Evolutionary conservation across 805 yeast species (phyloP), one percentile per base, ranked within the genome.

Genomic region (Wickerhamiella spandovensis): DNA sequence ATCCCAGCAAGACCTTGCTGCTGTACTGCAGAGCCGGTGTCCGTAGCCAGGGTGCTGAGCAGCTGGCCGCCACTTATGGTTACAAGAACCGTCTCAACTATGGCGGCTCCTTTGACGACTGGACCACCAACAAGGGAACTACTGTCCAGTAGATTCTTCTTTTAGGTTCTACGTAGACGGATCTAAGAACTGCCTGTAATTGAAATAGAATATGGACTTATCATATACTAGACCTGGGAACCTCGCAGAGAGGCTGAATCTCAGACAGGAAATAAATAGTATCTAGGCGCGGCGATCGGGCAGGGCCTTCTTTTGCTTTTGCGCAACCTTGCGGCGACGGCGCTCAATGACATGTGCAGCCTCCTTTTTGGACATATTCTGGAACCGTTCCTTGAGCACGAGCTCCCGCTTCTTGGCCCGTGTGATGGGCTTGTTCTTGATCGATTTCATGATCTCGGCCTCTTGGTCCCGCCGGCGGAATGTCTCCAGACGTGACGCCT

Each of bases 11-110:
- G 62, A 84, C 85, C 57, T 72, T 90, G 62, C 76, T 90, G 42
- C 89, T 90, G 68, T 89, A 89, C 69, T 90, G 98, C 68, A 77
- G 84, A 46, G 95, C 84, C 8, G 98, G 98, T 51, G 84, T 88
- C 45, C 80, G 98, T 71, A 82, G 94, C 22, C 75, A 86, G 44
- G 86, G 87, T 54, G 89, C 96, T 43, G 95, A 87, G 64, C 95
- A 86, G 62, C 73, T 90, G 62, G 97, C 97, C 13, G 77, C 79
- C 54, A 84, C 95, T 22, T 86, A 82, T 67, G 97, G 97, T 10
- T 90, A 90, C 67, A 69, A 74, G 47, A 76, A 84, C 58, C 76
- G 96, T 57, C 87, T 89, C 51, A 85, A 88, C 66, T 90, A 90
- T 67, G 67, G 74, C 42, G 97, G 97, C 4, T 84, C 95, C 12